Conservation (phyloP, 768 basidiomycete species). For the Boletus tylopilopsis region DNA sequence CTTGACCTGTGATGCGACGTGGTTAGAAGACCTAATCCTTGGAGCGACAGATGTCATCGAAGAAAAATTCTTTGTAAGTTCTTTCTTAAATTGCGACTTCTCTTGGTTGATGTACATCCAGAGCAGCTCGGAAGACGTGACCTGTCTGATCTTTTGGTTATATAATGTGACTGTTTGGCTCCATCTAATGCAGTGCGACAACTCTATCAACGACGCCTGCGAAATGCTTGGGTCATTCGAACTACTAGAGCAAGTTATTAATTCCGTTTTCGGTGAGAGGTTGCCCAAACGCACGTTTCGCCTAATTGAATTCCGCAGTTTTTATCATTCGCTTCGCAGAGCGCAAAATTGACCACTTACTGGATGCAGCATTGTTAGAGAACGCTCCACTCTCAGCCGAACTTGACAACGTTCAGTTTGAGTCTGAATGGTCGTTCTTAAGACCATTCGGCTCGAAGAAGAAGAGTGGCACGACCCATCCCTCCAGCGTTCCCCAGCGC, state of each 20-base stretch:
- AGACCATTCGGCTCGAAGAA: slow-evolving; percentile 68
- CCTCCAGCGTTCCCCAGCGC: slow-evolving; percentile 30
- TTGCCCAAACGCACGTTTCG: neutral
- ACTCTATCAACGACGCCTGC: slow-evolving; percentile 71
- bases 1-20: slow-evolving; percentile 81
- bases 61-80: slow-evolving; percentile 83
- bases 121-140: slow-evolving; percentile 81
- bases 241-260: slow-evolving; percentile 87
- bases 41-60: slow-evolving; percentile 92
- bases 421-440: slow-evolving; percentile 93
- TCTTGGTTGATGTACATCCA: slow-evolving; percentile 32
- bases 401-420: slow-evolving; percentile 83
- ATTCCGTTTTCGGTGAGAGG: slow-evolving; percentile 84
- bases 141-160: slow-evolving; percentile 89
- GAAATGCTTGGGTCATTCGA: slow-evolving; percentile 81
- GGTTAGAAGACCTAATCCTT: slow-evolving; percentile 90
- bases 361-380: slow-evolving; percentile 82
- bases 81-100: slow-evolving; percentile 2
- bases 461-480: slow-evolving; percentile 35
- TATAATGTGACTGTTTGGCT: slow-evolving; percentile 90
- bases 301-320: slow-evolving; percentile 44
- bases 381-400: slow-evolving; percentile 73
- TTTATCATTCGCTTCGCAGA: slow-evolving; percentile 95
- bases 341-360: slow-evolving; percentile 77
- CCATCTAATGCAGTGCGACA: slow-evolving; percentile 86